Evolutionary conservation across 2,329 filamentous ascomycete genomes (phyloP), one percentile per base, ranked within the genome.

Genomic region (Penicillium sp.): DNA sequence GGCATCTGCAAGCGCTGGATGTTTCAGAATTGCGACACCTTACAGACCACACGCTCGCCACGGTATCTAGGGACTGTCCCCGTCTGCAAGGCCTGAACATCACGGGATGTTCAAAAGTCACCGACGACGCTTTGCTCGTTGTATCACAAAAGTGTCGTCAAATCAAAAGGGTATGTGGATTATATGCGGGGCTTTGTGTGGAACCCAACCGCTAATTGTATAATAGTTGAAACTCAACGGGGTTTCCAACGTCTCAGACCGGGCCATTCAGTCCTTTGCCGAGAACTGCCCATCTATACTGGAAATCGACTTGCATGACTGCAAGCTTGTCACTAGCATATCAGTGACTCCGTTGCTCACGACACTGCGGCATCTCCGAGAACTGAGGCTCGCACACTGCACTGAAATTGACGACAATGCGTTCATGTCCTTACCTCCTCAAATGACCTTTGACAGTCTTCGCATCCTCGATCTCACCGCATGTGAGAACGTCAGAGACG

Each of bases 401-500:
- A 85, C 88, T 41, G 83, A 91, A 41, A 88, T 99, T 58, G 90
- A 90, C 59, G 92, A 97, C 70, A 78, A 82, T n/a, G 93, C 94
- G 5, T 99, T 99, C 77, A 80, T 96, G 53, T 83, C 85, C 50
- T 81, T 97, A 1, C 89, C 91, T 13, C 39, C 46, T 25, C 0
- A 74, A 81, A 1, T 82, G 57, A 84, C 81, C 0, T 96, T 92
- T 72, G 93, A 97, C 60, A 90, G 92, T 63, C 83, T 99, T 44
- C 88, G 94, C 25, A 97, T 97, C 56, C 83, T 99, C 41, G 94
- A 99, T 70, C 81, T 99, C 21, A 97, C 94, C 0, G 94, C 91
- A 23, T 97, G 93, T 74, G 81, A 84, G 40, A 87, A 89, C 59
- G 79, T 99, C 57, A 91, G 90, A 33, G 94, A 99, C 71, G 86